These are phyloP conservation scores for Rhizomucor miehei DNA, from an alignment of 371 early-diverging fungal species.

Conservation along the genomic window DNA sequence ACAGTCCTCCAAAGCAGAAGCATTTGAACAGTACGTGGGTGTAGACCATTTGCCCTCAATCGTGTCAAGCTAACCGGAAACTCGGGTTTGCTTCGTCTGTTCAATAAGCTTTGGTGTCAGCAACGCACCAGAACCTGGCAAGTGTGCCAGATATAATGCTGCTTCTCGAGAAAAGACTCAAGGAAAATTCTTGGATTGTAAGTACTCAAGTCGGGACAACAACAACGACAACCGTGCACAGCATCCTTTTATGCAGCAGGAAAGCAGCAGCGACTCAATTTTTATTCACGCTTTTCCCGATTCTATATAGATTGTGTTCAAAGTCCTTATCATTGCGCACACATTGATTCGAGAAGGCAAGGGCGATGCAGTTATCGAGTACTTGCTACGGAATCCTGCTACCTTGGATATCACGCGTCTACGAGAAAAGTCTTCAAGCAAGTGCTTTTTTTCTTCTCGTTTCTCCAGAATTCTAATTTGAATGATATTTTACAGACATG, in stretches of 20 bases:
- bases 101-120: constrained; percentile 44
- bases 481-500: constrained; percentile 13
- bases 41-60: background rate
- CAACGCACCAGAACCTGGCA: constrained; percentile 42
- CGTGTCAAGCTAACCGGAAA: background rate
- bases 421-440: constrained; percentile 61
- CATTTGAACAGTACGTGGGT: constrained; percentile 72
- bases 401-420: constrained; percentile 60
- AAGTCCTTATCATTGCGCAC: constrained; percentile 83
- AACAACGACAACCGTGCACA: background rate
- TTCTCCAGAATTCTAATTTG: constrained; percentile 13
- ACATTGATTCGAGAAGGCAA: constrained; percentile 81
- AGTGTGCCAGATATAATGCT: constrained; percentile 62
- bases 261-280: constrained; percentile 19
- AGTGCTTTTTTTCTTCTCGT: constrained; percentile 6
- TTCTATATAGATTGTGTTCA: constrained; percentile 85
- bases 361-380: constrained; percentile 68
- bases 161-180: constrained; percentile 53
- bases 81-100: background rate
- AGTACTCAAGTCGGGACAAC: too few relatives aligned
- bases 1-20: constrained; percentile 79
- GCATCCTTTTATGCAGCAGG: background rate
- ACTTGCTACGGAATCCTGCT: constrained; percentile 48
- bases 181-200: constrained; percentile 85
- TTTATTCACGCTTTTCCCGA: background rate